Evolutionary conservation across 805 yeast genomes (phyloP).

Genomic region (Zygosaccharomyces kombuchaensis): DNA sequence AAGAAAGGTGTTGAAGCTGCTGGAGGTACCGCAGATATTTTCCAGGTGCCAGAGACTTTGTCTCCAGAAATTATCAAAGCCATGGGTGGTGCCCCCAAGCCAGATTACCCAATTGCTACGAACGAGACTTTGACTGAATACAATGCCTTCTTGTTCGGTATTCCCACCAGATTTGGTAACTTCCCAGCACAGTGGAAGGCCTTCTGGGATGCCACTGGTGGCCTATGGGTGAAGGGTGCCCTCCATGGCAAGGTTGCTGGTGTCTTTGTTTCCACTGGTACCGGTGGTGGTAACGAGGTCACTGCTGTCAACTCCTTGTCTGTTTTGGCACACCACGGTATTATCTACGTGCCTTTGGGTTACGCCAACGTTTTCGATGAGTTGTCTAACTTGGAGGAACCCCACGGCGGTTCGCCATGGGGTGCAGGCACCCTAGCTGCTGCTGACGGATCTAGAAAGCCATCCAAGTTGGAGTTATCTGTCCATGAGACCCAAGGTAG

Average conservation of each 20-base stretch:
- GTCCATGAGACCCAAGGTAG: slow-evolving; percentile 66
- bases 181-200: slow-evolving; percentile 73
- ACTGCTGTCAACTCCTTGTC: slow-evolving; percentile 64
- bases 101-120: slow-evolving; percentile 61
- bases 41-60: slow-evolving; percentile 78
- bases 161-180: slow-evolving; percentile 83
- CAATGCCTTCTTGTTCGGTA: slow-evolving; percentile 81
- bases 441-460: slow-evolving; percentile 68
- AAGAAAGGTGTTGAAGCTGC: slow-evolving; percentile 65
- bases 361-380: slow-evolving; percentile 53
- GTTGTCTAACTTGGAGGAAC: slow-evolving; percentile 52
- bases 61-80: slow-evolving; percentile 53
- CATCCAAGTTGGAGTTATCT: slow-evolving; percentile 57
- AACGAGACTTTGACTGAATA: slow-evolving; percentile 52
- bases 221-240: slow-evolving; percentile 72
- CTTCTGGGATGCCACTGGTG: slow-evolving; percentile 76
- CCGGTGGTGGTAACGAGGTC: slow-evolving; percentile 83
- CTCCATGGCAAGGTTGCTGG: slow-evolving; percentile 72
- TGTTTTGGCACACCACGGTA: slow-evolving; percentile 71
- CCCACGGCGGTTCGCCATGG: slow-evolving; percentile 81
- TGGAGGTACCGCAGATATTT: slow-evolving; percentile 67
- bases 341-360: slow-evolving; percentile 77
- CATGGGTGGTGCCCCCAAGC: slow-evolving; percentile 62
- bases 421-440: slow-evolving; percentile 83
- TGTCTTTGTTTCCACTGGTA: slow-evolving; percentile 67